Evolutionary conservation across 1,284 basidiomycete species (phyloP), one percentile per base, ranked within the genome.

Genomic region (Neotropicomus parvogracilis): DNA sequence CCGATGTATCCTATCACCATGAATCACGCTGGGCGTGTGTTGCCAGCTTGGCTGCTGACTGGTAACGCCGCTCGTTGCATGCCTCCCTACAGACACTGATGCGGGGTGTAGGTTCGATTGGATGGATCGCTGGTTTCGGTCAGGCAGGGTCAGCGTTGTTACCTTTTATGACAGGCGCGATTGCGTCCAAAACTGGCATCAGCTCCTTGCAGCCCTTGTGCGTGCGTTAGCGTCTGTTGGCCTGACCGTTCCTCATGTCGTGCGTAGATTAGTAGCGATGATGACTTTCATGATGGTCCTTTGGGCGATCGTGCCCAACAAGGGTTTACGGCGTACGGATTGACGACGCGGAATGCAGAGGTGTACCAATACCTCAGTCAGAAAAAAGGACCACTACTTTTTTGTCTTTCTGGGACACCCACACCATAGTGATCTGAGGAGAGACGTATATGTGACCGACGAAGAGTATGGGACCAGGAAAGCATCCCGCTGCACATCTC

Each of bases 1-100:
- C 81, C 80, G 1, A 73, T 80, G 59, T 82, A 75, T 53, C 78
- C 79, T 1, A 75, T 80, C 50, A 65, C 72, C 27, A 75, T 81
- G 68, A 75, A 75, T 47, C 71, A 78, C 44, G 63, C 75, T 1
- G 65, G 69, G 10, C 65, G 70, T 8, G 64, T 80, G 37, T 64
- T 82, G 12, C 78, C 79, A 2, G 70, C 70, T 13, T 70, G 73
- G 68, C 60, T 83, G 8, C 62, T 81, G 28, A 79, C 77, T 0
- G 77, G 74, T 68, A 50, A 46, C 3, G 2, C 32, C 20, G 14
- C 8, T 39, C 11, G 2, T 44, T 24, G 13, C 2, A 5, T 8
- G 20, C 2, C 2, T 32, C 12, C 12, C 10, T 4, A 3, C 7
- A 6, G 24, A 13, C 12, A 10, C 26, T 51, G 17, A 56, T 24